phyloP scores from a whole-genome alignment of 129 eudicot genomes.

The Lonicera japonica region DNA sequence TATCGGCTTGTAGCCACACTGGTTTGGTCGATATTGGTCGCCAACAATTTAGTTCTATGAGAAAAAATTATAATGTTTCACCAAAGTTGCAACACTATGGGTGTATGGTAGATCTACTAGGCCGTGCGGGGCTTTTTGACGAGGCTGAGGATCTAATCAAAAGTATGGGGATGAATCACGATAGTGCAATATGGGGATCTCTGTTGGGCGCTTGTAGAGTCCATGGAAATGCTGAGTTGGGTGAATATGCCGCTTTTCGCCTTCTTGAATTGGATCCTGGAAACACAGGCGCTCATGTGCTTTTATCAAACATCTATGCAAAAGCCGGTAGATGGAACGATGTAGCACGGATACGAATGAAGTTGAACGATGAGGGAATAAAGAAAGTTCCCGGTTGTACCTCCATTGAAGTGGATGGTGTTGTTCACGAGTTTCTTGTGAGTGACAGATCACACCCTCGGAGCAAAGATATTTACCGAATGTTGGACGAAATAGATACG shows the following conservation, averaged over 20 bases:
- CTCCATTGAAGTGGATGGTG: constrained; percentile 43
- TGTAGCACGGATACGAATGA: constrained; percentile 38
- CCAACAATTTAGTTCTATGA: constrained; percentile 34
- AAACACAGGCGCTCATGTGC: constrained; percentile 36
- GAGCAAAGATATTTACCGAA: constrained; percentile 30
- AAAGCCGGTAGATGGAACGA: constrained; percentile 43
- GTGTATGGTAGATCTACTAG: constrained; percentile 46
- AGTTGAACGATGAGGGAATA: constrained; percentile 30
- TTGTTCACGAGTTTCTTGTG: constrained; percentile 50
- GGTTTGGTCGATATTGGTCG: constrained; percentile 47
- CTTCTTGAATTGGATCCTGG: constrained; percentile 38
- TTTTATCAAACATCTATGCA: constrained; percentile 46
- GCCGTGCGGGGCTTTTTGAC: constrained; percentile 37
- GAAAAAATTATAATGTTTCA: constrained; percentile 18
- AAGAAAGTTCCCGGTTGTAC: constrained; percentile 55
- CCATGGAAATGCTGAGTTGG: constrained; percentile 35
- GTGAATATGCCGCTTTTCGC: constrained; percentile 25
- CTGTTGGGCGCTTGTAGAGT: constrained; percentile 42
- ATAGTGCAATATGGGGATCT: constrained; percentile 58
- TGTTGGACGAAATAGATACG: constrained; percentile 38
- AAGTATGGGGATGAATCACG: constrained; percentile 36
- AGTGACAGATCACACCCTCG: constrained; percentile 39
- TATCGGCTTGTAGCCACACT: constrained; percentile 47
- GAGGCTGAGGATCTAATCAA: constrained; percentile 33
- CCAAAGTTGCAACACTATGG: constrained; percentile 47